phyloP scores from a whole-genome alignment of 768 basidiomycete species.

The Serendipita vermifera region DNA sequence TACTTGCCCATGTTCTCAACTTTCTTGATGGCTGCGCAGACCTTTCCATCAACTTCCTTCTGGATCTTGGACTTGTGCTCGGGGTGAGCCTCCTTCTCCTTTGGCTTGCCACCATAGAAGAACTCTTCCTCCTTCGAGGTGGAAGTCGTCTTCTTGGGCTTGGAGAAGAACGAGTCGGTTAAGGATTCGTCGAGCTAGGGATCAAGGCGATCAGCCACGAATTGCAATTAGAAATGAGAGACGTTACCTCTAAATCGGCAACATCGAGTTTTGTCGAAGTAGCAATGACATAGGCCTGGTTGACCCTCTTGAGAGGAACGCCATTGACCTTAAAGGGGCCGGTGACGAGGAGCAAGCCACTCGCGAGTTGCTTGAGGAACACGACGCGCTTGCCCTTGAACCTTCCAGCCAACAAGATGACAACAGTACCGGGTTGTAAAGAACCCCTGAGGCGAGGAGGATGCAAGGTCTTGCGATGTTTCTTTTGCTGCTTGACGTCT shows the following conservation, averaged over 20 bases:
- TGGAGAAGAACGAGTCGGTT: slow-evolving; percentile 89
- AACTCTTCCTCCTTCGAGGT: slow-evolving; percentile 91
- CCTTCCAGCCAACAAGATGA: slow-evolving; percentile 94
- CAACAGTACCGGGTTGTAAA: slow-evolving; percentile 87
- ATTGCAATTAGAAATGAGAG: slow-evolving; percentile 10
- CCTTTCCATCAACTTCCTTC: slow-evolving; percentile 67
- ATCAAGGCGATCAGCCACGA: slow-evolving; percentile 3
- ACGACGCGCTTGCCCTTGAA: slow-evolving; percentile 98
- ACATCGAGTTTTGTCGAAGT: slow-evolving; percentile 91
- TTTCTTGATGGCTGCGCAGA: slow-evolving; percentile 80
- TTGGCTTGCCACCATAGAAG: slow-evolving; percentile 87
- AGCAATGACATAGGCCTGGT: slow-evolving; percentile 97
- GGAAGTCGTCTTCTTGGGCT: slow-evolving; percentile 54
- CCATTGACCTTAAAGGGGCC: slow-evolving; percentile 98
- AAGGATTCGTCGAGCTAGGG: slow-evolving; percentile 72
- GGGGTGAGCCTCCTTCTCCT: slow-evolving; percentile 75
- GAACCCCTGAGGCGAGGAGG: slow-evolving; percentile 66
- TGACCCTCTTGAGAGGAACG: slow-evolving; percentile 92
- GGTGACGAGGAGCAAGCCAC: slow-evolving; percentile 87
- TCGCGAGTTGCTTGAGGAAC: slow-evolving; percentile 88
- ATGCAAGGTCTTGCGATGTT: slow-evolving; percentile 76
- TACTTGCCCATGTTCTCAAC: slow-evolving; percentile 86
- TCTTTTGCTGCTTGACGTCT: slow-evolving; percentile 83
- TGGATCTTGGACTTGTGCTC: slow-evolving; percentile 83
- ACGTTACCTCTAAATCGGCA: slow-evolving; percentile 55